These are phyloP conservation scores for Solanum etuberosum DNA, from an alignment of 257 asterid genomes.

Conservation along the genomic window DNA sequence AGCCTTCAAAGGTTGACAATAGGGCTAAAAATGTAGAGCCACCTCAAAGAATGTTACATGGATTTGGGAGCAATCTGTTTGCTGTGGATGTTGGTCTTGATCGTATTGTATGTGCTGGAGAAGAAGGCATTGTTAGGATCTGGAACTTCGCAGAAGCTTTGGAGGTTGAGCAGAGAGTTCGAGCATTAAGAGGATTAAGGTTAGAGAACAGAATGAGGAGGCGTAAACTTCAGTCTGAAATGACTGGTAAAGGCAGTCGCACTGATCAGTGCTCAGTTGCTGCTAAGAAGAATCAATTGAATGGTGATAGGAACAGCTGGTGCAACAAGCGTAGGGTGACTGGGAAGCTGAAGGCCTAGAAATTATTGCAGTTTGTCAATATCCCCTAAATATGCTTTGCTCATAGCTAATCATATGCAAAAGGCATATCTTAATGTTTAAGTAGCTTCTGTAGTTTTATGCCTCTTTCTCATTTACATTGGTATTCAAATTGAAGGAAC, in stretches of 20 bases:
- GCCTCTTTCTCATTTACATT: background rate
- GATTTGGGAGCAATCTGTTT: slow-evolving; percentile 63
- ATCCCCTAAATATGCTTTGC: background rate
- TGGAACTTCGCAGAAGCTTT: slow-evolving; percentile 91
- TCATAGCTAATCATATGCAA: background rate
- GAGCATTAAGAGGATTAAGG: slow-evolving; percentile 44
- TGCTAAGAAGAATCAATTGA: slow-evolving; percentile 59
- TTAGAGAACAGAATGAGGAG: slow-evolving; percentile 84
- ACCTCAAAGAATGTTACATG: slow-evolving; percentile 88
- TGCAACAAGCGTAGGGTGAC: slow-evolving; percentile 60
- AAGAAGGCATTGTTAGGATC: slow-evolving; percentile 80
- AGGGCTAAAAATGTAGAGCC: slow-evolving; percentile 44
- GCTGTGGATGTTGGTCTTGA: slow-evolving; percentile 66
- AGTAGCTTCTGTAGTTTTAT: background rate
- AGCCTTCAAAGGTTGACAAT: slow-evolving; percentile 10
- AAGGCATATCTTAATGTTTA: background rate
- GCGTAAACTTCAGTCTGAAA: slow-evolving; percentile 39
- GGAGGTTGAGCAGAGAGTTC: slow-evolving; percentile 60
- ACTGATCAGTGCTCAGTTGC: slow-evolving; percentile 72
- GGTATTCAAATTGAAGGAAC: background rate
- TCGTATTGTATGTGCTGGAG: slow-evolving; percentile 87
- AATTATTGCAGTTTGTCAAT: slow-evolving; percentile 6
- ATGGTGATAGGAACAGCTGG: slow-evolving; percentile 62
- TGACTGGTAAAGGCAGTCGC: slow-evolving; percentile 31
- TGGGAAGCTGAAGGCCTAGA: slow-evolving; percentile 58